A percentile compares a stretch with the other conserved stretches of the same genome.
These are phyloP conservation scores for Ogataea philodendri DNA, from an alignment of 805 yeast species.

Conservation along the genomic window DNA sequence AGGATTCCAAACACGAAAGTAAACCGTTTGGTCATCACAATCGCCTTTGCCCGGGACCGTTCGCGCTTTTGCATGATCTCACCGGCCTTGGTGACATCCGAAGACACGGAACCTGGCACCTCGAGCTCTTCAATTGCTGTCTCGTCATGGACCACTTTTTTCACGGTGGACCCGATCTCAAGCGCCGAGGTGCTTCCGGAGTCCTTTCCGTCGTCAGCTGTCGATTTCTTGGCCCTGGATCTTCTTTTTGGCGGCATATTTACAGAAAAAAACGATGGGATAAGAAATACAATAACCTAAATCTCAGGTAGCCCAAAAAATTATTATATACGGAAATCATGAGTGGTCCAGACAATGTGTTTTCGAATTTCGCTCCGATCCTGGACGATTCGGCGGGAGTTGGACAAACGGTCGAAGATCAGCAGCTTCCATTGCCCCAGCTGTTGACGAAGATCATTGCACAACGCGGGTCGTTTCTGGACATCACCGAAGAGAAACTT, in stretches of 20 bases:
- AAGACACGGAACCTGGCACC: constrained; percentile 2
- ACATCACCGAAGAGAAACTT: constrained; percentile 56
- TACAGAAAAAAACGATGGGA: constrained; percentile 1
- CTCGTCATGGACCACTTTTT: constrained; percentile 5
- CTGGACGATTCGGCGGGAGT: constrained; percentile 12
- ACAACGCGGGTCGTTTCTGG: constrained; percentile 59
- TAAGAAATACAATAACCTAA: too few species aligned
- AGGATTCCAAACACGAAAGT: constrained; percentile 70
- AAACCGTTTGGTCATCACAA: constrained; percentile 45
- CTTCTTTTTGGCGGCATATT: constrained; percentile 13
- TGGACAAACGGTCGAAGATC: constrained; percentile 14
- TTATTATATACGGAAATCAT: too few species aligned
- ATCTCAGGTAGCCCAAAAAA: too few species aligned
- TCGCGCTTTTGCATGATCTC: constrained; percentile 5
- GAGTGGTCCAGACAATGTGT: constrained; percentile 3
- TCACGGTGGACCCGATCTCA: constrained; percentile 7
- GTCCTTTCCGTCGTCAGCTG: not conserved
- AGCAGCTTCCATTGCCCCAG: constrained; percentile 40
- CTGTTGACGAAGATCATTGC: constrained; percentile 57
- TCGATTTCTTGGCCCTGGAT: constrained; percentile 4
- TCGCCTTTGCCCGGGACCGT: constrained; percentile 13
- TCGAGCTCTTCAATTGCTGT: constrained; percentile 5
- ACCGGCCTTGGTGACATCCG: constrained; percentile 5
- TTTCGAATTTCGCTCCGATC: constrained; percentile 16
- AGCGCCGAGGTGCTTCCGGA: constrained; percentile 8